phyloP scores from a whole-genome alignment of 2,329 filamentous ascomycete species.

The Sphaceloma murrayae region DNA sequence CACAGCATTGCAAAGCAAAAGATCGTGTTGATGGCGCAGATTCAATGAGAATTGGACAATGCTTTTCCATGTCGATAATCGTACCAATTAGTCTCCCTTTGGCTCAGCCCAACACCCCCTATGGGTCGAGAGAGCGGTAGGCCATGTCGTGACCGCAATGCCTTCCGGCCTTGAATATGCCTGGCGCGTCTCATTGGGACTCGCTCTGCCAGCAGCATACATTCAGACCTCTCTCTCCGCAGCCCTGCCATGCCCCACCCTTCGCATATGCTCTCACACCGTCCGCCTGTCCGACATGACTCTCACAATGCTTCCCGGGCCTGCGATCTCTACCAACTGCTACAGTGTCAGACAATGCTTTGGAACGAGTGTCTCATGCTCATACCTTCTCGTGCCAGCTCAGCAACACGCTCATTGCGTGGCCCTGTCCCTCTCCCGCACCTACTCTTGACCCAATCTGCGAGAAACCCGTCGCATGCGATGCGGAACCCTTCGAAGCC shows the following conservation, averaged over 20 bases:
- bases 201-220: no score
- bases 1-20: no score
- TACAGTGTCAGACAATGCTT: slow-evolving; percentile 16
- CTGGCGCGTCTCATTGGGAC: no score
- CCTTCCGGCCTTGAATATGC: no score
- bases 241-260: slow-evolving; percentile 21
- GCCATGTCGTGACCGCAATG: no score
- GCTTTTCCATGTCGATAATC: no score
- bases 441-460: slow-evolving; percentile 54
- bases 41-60: no score
- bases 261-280: slow-evolving; percentile 50
- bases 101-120: no score
- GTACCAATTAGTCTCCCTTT: no score
- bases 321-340: slow-evolving; percentile 78
- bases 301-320: slow-evolving; percentile 76
- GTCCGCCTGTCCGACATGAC: slow-evolving; percentile 95
- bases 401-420: slow-evolving; percentile 90
- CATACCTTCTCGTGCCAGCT: slow-evolving; percentile 91
- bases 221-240: not conserved
- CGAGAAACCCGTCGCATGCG: slow-evolving; percentile 81
- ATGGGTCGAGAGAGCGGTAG: no score
- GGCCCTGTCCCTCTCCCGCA: slow-evolving; percentile 60
- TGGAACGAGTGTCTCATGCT: not conserved
- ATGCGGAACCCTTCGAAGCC: slow-evolving; percentile 47
- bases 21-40: no score